phyloP scores from a whole-genome alignment of 345 rosid genomes.

The Linum trigynum region DNA sequence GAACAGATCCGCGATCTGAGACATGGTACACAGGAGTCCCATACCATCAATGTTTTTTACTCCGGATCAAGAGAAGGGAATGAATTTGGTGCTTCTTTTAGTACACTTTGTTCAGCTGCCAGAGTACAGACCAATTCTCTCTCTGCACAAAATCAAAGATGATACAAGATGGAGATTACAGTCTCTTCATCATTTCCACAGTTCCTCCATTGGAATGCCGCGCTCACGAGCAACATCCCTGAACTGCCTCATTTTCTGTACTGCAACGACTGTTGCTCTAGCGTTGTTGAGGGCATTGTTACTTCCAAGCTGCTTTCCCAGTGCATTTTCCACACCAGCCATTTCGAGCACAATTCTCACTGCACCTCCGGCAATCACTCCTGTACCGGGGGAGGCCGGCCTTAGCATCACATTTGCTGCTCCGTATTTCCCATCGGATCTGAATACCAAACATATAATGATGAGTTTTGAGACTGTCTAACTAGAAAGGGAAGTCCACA shows the following conservation, averaged over 20 bases:
- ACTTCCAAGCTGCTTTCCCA: constrained; percentile 75
- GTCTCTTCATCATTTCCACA: constrained; percentile 50
- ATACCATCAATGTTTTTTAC: no score
- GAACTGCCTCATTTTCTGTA: constrained; percentile 72
- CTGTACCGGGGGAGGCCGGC: constrained; percentile 88
- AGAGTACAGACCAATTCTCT: no score
- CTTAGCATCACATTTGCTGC: constrained; percentile 94
- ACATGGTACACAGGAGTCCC: no score
- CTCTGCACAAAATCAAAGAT: no score
- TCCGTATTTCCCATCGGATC: constrained; percentile 74
- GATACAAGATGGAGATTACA: neutral
- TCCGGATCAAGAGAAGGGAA: no score
- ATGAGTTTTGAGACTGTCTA: neutral
- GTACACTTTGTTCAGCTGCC: no score
- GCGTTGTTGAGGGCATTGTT: constrained; percentile 86
- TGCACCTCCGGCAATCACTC: constrained; percentile 91
- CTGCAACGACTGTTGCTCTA: constrained; percentile 76
- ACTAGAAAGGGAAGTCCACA: no score
- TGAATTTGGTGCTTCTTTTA: no score
- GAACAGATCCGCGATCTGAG: no score
- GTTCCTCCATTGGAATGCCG: constrained; percentile 87
- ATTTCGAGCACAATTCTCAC: constrained; percentile 83
- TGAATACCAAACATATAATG: constrained; percentile 19
- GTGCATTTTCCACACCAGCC: constrained; percentile 84
- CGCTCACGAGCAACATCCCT: constrained; percentile 75